Conservation (phyloP, 192 early-diverging fungal genomes). For the Gonapodya prolifera region DNA sequence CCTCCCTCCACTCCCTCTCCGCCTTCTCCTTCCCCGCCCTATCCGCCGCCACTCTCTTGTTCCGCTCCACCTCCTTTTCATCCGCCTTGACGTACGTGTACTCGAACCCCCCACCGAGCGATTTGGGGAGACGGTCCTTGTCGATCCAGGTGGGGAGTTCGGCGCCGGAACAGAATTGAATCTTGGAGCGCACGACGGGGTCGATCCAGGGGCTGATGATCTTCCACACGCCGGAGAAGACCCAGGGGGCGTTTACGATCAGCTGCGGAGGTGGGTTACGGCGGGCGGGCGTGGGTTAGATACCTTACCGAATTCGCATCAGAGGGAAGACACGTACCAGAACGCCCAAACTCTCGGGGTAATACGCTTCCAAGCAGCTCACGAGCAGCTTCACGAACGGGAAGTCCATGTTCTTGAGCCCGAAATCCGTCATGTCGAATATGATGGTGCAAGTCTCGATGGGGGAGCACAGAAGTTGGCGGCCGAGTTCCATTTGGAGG, state of each 20-base stretch:
- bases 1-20: background rate
- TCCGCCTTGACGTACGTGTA: conserved; percentile 37
- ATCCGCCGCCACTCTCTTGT: conserved; percentile 19
- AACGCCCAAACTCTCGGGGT: conserved; percentile 75
- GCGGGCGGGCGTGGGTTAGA: no score
- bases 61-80: conserved; percentile 31
- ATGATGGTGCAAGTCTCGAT: conserved; percentile 53
- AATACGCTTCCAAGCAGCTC: conserved; percentile 73
- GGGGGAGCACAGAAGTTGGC: conserved; percentile 35
- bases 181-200: conserved; percentile 77
- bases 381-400: conserved; percentile 62
- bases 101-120: conserved; percentile 44
- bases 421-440: conserved; percentile 70
- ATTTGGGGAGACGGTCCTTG: conserved; percentile 38
- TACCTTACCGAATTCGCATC: no score
- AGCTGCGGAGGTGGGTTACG: no score
- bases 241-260: conserved; percentile 79
- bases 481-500: conserved; percentile 38
- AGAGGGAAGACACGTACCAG: conserved; percentile 20
- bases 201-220: conserved; percentile 72
- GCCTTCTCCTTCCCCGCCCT: background rate
- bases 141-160: conserved; percentile 54
- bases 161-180: conserved; percentile 52
- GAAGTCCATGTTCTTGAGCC: conserved; percentile 49
- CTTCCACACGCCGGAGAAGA: conserved; percentile 76